These are phyloP conservation scores for Debaryomyces hansenii DNA, from an alignment of 805 yeast species.

Conservation along the genomic window DNA sequence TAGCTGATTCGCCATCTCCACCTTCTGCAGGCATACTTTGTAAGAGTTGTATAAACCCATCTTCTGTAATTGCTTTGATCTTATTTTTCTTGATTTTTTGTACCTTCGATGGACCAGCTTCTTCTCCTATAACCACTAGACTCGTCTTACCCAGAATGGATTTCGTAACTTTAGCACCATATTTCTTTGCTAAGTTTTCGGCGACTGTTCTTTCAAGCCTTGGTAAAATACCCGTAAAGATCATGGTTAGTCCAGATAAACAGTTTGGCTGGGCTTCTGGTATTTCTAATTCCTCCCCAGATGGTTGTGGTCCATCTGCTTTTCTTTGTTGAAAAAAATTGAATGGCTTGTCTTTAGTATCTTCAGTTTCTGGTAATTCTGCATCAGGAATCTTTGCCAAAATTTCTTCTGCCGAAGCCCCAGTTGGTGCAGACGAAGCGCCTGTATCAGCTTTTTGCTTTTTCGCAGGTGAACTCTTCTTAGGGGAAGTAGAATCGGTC, in stretches of 20 bases:
- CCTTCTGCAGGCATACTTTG: conserved; percentile 87
- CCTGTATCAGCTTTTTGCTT: conserved; percentile 5
- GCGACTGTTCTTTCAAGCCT: conserved; percentile 73
- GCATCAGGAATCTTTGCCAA: conserved; percentile 74
- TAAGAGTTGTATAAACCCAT: conserved; percentile 76
- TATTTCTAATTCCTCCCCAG: conserved; percentile 46
- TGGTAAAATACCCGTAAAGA: conserved; percentile 89
- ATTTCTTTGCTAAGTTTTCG: conserved; percentile 72
- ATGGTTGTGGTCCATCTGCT: conserved; percentile 21
- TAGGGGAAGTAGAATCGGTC: background rate
- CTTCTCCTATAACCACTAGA: conserved; percentile 87
- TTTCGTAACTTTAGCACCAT: conserved; percentile 90
- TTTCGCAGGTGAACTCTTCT: conserved; percentile 1
- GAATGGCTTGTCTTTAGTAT: conserved; percentile 51
- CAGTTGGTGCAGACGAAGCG: conserved; percentile 10
- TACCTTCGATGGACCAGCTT: conserved; percentile 96
- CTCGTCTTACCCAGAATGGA: conserved; percentile 84
- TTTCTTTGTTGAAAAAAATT: conserved; percentile 46
- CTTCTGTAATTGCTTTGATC: conserved; percentile 82
- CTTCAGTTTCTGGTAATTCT: conserved; percentile 56
- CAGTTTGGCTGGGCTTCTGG: conserved; percentile 89
- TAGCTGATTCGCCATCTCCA: conserved; percentile 80
- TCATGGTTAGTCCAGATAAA: conserved; percentile 83
- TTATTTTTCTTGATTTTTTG: conserved; percentile 70
- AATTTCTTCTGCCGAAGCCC: conserved; percentile 51